Percentiles rank a stretch among this genome's conserved stretches.
Conservation (phyloP, 441 rosid species). For the Pelargonium citronellum region DNA sequence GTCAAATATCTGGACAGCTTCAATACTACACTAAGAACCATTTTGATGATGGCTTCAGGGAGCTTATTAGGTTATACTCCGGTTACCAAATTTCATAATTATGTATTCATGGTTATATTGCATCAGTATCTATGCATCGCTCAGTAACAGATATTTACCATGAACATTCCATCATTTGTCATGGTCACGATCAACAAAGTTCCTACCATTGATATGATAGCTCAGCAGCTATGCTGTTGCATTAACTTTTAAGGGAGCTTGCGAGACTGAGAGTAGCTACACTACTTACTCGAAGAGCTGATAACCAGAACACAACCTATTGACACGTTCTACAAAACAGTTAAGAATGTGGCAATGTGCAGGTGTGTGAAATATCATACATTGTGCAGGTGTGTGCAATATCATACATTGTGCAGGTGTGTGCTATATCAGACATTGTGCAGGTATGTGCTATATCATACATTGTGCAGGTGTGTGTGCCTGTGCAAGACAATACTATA, state of each 20-base stretch:
- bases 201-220: neutral
- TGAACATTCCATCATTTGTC: neutral
- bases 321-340: too few relatives aligned
- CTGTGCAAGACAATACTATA: neutral
- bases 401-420: too few relatives aligned
- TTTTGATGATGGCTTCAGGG: neutral
- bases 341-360: too few relatives aligned
- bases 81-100: neutral
- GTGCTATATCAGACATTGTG: too few relatives aligned
- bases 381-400: too few relatives aligned
- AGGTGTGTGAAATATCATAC: too few relatives aligned
- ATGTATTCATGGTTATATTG: neutral
- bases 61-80: neutral
- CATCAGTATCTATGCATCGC: neutral
- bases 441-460: neutral
- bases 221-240: neutral
- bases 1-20: neutral
- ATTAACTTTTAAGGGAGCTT: neutral
- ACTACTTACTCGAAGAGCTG: too few relatives aligned
- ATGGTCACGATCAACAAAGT: neutral
- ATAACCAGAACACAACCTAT: too few relatives aligned
- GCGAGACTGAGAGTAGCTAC: too few relatives aligned
- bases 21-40: neutral
- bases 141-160: neutral
- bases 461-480: neutral